Evolutionary conservation across 495 filamentous ascomycete genomes (phyloP), one percentile per base, ranked within the genome.

Genomic region (Gamarada debralockiae): DNA sequence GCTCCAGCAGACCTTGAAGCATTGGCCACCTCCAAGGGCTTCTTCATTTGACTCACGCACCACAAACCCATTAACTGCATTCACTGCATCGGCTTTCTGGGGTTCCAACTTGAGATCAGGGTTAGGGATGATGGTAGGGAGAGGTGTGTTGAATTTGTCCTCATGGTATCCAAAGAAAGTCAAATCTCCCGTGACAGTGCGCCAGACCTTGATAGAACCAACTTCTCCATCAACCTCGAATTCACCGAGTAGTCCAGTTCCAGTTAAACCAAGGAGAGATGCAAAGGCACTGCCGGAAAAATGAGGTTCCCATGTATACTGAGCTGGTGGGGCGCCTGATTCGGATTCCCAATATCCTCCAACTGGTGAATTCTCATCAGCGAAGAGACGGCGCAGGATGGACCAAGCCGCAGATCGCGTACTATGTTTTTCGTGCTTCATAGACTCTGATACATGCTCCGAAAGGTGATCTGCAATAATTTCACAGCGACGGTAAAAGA

Each of bases 391-490:
- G 2, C n/a, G 27, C 1, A 49, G 46, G 9, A 49, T 15, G 2
- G 2, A 2, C 46, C 46, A 49, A 18, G 46, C 31, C 18, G 18
- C 13, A n/a, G n/a, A n/a, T n/a, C n/a, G 12, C 3, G 8, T 13
- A 3, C 21, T 31, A 14, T 15, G 24, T 14, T 25, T 31, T 46
- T 12, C 7, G n/a, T n/a, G n/a, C n/a, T n/a, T n/a, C n/a, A n/a
- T n/a, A n/a, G n/a, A n/a, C 12, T 10, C 10, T 13, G 6, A 3
- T 20, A 37, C 33, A 8, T 49, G 46, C 3, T 37, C 5, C 13
- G 46, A 2, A 10, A 49, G 46, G 15, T 49, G 31, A 22, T 37
- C 46, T 17, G 27, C 46, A 15, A 49, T 49, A 15, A 49, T 24
- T 23, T 49, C 33, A 15, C 46, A 49, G 5, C 46, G 46, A 20